These are phyloP conservation scores for Bryum argenteum DNA, from an alignment of 225 moss, liverwort and hornwort genomes.

Conservation along the genomic window DNA sequence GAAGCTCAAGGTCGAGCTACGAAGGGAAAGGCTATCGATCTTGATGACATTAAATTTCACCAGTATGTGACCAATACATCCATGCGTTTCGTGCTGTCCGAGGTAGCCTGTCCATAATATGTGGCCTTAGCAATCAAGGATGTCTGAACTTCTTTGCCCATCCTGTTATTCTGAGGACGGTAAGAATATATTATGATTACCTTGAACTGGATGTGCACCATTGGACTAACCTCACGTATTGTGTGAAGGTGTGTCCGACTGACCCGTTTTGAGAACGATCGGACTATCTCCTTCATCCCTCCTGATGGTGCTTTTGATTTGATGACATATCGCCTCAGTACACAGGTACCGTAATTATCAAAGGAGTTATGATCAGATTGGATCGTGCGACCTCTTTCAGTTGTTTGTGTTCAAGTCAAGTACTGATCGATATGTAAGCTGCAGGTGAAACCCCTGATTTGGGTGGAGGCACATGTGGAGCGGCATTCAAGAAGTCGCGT, in stretches of 20 bases:
- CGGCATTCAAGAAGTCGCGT: slow-evolving; percentile 97
- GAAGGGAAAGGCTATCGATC: slow-evolving; percentile 65
- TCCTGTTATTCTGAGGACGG: neutral
- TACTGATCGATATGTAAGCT: slow-evolving; percentile 16
- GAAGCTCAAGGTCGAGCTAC: slow-evolving; percentile 66
- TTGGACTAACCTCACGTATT: slow-evolving; percentile 20
- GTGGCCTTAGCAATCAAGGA: slow-evolving; percentile 1
- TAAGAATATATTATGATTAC: slow-evolving; percentile 8
- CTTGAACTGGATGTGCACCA: neutral
- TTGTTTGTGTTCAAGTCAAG: slow-evolving; percentile 13
- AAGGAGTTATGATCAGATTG: neutral
- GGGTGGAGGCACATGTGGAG: slow-evolving; percentile 99
- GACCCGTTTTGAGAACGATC: slow-evolving; percentile 90
- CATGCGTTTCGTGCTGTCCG: neutral
- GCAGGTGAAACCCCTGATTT: slow-evolving; percentile 88
- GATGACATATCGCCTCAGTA: slow-evolving; percentile 92
- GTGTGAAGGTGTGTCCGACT: slow-evolving; percentile 77
- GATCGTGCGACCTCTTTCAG: neutral
- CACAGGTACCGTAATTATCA: slow-evolving; percentile 55
- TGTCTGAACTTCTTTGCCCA: neutral
- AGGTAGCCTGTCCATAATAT: neutral
- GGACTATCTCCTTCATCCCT: slow-evolving; percentile 91
- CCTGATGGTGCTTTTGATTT: slow-evolving; percentile 95
- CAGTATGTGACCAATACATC: slow-evolving; percentile 43
- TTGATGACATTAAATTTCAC: slow-evolving; percentile 66